A percentile compares a stretch with the other conserved stretches of the same genome.
Conservation (phyloP, 805 yeast genomes). For the Saturnispora gosingensis region DNA sequence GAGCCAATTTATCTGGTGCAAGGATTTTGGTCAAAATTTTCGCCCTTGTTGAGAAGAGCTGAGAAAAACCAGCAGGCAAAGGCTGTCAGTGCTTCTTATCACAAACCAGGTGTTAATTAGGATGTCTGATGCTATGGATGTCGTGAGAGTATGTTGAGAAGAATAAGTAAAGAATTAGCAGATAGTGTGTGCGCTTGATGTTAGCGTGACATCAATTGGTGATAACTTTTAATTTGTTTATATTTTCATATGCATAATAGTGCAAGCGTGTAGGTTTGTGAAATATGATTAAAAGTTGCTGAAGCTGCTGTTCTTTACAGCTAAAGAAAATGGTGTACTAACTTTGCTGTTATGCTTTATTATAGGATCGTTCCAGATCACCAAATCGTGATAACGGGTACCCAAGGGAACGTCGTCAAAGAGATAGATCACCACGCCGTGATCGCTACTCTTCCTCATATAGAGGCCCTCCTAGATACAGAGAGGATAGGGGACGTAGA, state of each 20-base stretch:
- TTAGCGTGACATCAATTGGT: not conserved
- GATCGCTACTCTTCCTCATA: slow-evolving; percentile 2
- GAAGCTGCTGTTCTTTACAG: not conserved
- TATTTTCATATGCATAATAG: not conserved
- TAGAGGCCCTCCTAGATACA: slow-evolving; percentile 16
- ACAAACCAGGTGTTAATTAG: slow-evolving; percentile 8
- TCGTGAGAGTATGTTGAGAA: slow-evolving; percentile 41
- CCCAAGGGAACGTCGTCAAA: slow-evolving; percentile 17
- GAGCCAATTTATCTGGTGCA: slow-evolving; percentile 2
- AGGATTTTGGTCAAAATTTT: not conserved
- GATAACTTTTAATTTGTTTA: not conserved
- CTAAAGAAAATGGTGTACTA: not conserved
- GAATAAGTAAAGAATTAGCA: not conserved
- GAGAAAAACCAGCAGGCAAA: not conserved
- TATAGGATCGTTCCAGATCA: slow-evolving; percentile 25
- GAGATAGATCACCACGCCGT: slow-evolving; percentile 13
- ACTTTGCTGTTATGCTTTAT: not conserved
- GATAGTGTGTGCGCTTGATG: not conserved
- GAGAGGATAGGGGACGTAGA: slow-evolving; percentile 16
- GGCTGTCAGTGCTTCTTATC: not conserved
- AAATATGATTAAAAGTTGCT: not conserved
- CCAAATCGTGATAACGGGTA: slow-evolving; percentile 20
- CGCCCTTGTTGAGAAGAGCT: not conserved
- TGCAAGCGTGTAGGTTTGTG: not conserved
- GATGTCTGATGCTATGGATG: slow-evolving; percentile 53